A percentile compares a stretch with the other conserved stretches of the same genome.
Conservation (phyloP, 257 asterid genomes). For the Solanum virginianum region DNA sequence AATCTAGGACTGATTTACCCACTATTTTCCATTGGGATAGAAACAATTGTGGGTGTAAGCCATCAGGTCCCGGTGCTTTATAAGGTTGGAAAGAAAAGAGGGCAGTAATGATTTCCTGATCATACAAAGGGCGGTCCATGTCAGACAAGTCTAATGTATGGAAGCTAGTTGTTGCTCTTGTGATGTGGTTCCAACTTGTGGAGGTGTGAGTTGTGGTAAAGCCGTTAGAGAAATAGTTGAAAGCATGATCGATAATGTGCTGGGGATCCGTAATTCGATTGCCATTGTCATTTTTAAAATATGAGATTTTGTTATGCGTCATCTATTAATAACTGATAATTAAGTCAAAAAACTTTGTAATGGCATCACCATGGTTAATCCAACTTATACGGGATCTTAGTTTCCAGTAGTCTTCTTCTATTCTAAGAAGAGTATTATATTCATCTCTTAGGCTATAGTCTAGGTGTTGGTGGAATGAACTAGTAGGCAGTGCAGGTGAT, state of each 20-base stretch:
- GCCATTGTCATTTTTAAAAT: neutral
- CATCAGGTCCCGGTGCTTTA: neutral
- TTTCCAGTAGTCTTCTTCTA: neutral
- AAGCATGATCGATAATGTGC: fast-evolving
- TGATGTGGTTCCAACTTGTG: fast-evolving
- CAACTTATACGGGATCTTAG: neutral
- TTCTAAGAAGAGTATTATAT: too few species aligned
- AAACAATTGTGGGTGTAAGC: too few species aligned
- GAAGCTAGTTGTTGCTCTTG: fast-evolving
- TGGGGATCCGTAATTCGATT: neutral
- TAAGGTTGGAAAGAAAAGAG: neutral
- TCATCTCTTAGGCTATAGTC: too few species aligned
- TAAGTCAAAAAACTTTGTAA: neutral
- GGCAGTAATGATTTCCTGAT: fast-evolving
- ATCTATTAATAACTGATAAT: too few species aligned
- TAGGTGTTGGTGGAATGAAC: too few species aligned
- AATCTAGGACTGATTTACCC: too few species aligned
- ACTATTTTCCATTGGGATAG: neutral
- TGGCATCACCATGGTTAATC: neutral
- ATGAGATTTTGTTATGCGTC: fast-evolving
- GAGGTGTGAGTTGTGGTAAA: neutral
- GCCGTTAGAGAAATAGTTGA: fast-evolving
- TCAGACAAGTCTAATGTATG: neutral
- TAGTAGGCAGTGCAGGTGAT: too few species aligned
- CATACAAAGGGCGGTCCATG: neutral